A percentile compares a stretch with the other conserved stretches of the same genome.
These are phyloP conservation scores for Tetrapyrgos nigripes DNA, from an alignment of 1,284 basidiomycete species.

Conservation along the genomic window DNA sequence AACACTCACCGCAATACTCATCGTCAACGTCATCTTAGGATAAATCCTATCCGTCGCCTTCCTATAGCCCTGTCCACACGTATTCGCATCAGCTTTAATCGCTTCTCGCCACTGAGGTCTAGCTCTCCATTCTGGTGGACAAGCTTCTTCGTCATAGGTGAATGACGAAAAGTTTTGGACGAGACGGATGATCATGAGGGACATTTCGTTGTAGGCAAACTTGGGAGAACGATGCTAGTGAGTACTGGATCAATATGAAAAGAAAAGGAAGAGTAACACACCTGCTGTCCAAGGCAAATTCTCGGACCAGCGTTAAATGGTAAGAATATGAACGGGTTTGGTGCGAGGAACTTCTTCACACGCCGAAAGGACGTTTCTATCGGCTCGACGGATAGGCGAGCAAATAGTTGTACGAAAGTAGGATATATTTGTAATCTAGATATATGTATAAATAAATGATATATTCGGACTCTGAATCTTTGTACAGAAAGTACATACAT, in stretches of 20 bases:
- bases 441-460: too few species aligned
- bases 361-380: too few species aligned
- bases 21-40: conserved; percentile 44
- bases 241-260: background rate
- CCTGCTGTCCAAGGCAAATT: conserved; percentile 67
- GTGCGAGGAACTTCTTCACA: conserved; percentile 53
- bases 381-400: too few species aligned
- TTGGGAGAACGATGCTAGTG: conserved; percentile 16
- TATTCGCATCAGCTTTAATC: too few species aligned
- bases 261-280: conserved; percentile 17
- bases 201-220: conserved; percentile 48
- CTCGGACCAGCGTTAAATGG: conserved; percentile 66
- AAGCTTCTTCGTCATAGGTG: conserved; percentile 45
- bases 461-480: too few species aligned
- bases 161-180: conserved; percentile 56
- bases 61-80: conserved; percentile 28
- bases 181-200: conserved; percentile 54
- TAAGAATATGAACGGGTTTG: conserved; percentile 65
- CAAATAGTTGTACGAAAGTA: too few species aligned
- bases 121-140: conserved; percentile 39
- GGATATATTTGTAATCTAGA: too few species aligned
- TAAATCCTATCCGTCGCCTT: conserved; percentile 44
- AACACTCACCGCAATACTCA: conserved; percentile 45
- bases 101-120: conserved; percentile 38
- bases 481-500: too few species aligned